phyloP scores from a whole-genome alignment of 768 basidiomycete genomes.

The Dioszegia hungarica region DNA sequence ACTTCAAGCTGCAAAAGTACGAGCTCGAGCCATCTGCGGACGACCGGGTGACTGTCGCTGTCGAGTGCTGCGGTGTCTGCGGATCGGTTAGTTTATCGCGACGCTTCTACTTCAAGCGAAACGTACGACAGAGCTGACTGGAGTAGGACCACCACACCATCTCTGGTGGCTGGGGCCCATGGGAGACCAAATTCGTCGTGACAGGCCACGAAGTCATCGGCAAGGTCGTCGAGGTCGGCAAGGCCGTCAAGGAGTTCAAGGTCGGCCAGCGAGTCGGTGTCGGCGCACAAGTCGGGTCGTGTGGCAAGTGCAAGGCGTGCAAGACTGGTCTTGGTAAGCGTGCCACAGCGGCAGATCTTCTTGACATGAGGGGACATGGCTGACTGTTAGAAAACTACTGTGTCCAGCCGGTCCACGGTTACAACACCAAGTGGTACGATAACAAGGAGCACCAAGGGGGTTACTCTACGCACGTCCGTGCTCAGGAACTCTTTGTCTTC shows the following conservation, averaged over 20 bases:
- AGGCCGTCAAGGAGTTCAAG: conserved; percentile 44
- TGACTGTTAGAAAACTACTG: conserved; percentile 38
- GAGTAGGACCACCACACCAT: conserved; percentile 48
- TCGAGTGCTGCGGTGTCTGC: conserved; percentile 46
- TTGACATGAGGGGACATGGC: neutral
- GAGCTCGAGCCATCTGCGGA: conserved; percentile 43
- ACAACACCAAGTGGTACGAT: conserved; percentile 47
- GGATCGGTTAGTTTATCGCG: conserved; percentile 39
- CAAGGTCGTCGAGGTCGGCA: conserved; percentile 45
- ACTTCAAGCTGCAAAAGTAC: conserved; percentile 47
- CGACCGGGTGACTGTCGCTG: conserved; percentile 44
- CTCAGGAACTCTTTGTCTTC: conserved; percentile 57
- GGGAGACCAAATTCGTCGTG: conserved; percentile 36
- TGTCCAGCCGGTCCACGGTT: conserved; percentile 39
- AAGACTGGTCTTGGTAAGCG: conserved; percentile 53
- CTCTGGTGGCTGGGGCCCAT: conserved; percentile 48
- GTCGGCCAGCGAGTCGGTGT: conserved; percentile 60
- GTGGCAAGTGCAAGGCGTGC: conserved; percentile 55
- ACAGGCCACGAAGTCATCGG: conserved; percentile 48
- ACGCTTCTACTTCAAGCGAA: neutral
- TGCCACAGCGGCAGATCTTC: neutral
- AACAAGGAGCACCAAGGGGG: conserved; percentile 51
- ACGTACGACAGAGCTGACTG: neutral
- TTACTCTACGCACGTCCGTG: conserved; percentile 55
- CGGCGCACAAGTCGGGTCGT: conserved; percentile 57